Evolutionary conservation across 2,329 filamentous ascomycete species (phyloP).

Genomic region (Bipolaris sorokiniana): DNA sequence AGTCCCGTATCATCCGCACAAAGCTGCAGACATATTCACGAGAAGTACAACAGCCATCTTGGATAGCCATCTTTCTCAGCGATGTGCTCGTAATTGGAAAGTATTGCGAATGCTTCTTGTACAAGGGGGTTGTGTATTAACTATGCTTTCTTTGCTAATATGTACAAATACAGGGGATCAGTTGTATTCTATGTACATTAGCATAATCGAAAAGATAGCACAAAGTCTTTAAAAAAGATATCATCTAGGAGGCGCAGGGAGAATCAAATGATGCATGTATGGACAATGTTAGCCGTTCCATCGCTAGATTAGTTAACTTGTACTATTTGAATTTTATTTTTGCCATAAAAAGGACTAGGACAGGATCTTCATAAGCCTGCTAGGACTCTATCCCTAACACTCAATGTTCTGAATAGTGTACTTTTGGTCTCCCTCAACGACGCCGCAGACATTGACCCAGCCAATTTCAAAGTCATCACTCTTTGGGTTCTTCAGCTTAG

Average conservation of each 20-base stretch:
- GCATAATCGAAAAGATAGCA: neutral
- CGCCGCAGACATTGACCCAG: conserved; percentile 41
- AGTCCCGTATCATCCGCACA: neutral
- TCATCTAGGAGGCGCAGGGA: neutral
- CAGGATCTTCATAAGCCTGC: neutral
- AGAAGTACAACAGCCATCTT: conserved; percentile 3
- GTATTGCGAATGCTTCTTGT: neutral
- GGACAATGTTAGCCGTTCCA: neutral
- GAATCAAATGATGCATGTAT: neutral
- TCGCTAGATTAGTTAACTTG: neutral
- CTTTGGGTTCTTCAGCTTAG: conserved; percentile 25
- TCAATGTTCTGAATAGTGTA: conserved; percentile 11
- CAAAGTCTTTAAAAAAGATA: neutral
- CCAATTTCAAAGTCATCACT: conserved; percentile 50
- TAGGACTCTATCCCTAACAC: neutral
- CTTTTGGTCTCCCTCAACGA: conserved; percentile 42
- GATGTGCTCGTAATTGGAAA: neutral
- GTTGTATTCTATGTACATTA: neutral
- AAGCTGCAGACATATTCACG: neutral
- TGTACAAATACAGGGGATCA: neutral
- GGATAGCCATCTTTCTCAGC: neutral
- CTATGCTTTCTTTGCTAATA: conserved; percentile 1
- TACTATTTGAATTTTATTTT: neutral
- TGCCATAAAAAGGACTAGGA: neutral
- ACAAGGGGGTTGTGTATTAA: neutral